Evolutionary conservation across 2,329 filamentous ascomycete genomes (phyloP).

Genomic region (Hypoxylon sp.): DNA sequence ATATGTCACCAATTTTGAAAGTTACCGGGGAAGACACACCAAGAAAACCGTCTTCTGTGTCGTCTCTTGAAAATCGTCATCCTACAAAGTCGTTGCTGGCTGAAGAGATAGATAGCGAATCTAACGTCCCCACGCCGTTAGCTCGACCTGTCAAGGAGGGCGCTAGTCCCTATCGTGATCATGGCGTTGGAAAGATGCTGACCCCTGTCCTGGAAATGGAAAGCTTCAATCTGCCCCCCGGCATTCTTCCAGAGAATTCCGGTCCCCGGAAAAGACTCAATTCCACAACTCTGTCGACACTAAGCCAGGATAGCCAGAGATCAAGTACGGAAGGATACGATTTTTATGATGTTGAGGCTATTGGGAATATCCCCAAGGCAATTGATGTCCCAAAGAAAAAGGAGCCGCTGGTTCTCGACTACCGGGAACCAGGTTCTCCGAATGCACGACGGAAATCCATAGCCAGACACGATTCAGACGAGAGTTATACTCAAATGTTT

Average conservation of each 20-base stretch:
- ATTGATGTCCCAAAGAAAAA: conserved; percentile 67
- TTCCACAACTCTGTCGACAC: conserved; percentile 66
- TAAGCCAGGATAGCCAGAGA: conserved; percentile 66
- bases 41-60: conserved; percentile 50
- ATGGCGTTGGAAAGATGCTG: conserved; percentile 58
- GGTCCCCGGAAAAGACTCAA: conserved; percentile 63
- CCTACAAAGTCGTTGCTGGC: conserved; percentile 63
- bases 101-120: conserved; percentile 73
- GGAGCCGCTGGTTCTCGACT: conserved; percentile 57
- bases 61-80: conserved; percentile 54
- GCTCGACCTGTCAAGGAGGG: conserved; percentile 65
- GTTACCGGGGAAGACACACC: conserved; percentile 47
- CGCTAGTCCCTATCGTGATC: conserved; percentile 48
- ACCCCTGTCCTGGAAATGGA: conserved; percentile 66
- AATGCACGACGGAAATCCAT: conserved; percentile 51
- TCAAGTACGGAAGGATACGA: conserved; percentile 74
- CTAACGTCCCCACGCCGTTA: conserved; percentile 72
- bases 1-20: conserved; percentile 42
- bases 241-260: conserved; percentile 57
- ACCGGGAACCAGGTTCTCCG: conserved; percentile 53
- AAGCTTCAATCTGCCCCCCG: conserved; percentile 66
- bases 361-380: conserved; percentile 60
- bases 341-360: conserved; percentile 73
- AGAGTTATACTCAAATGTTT: conserved; percentile 72
- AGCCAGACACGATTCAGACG: conserved; percentile 69